phyloP scores from a whole-genome alignment of 164 flowering plant species.

The Vitis vinifera region DNA sequence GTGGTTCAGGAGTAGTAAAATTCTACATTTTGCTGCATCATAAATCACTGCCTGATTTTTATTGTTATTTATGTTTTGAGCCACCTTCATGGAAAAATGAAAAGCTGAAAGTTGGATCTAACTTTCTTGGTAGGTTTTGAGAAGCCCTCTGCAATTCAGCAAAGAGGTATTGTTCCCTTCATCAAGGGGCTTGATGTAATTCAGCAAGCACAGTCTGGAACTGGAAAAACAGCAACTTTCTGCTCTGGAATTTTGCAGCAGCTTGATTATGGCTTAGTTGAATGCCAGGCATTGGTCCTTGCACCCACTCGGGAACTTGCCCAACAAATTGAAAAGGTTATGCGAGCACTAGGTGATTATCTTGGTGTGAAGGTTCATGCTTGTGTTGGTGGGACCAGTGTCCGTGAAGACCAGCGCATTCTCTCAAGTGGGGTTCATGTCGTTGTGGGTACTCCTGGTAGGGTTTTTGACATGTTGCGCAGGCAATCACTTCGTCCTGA shows the following conservation, averaged over 20 bases:
- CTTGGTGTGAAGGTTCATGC: slow-evolving; percentile 59
- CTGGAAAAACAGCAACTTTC: slow-evolving; percentile 56
- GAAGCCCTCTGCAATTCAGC: slow-evolving; percentile 63
- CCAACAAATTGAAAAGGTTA: slow-evolving; percentile 59
- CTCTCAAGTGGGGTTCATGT: slow-evolving; percentile 54
- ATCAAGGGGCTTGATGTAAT: slow-evolving; percentile 54
- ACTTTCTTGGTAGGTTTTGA: slow-evolving; percentile 39
- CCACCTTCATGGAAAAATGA: not conserved
- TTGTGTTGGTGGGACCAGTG: slow-evolving; percentile 59
- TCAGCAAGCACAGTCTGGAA: slow-evolving; percentile 58
- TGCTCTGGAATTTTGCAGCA: slow-evolving; percentile 58
- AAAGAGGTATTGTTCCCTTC: slow-evolving; percentile 62
- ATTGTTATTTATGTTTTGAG: not conserved
- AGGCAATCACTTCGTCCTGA: slow-evolving; percentile 49
- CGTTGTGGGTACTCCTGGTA: slow-evolving; percentile 57
- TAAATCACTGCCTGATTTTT: not conserved
- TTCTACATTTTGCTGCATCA: not conserved
- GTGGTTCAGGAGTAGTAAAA: not conserved
- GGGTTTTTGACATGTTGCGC: slow-evolving; percentile 56
- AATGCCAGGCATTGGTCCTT: slow-evolving; percentile 50
- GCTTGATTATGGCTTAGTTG: slow-evolving; percentile 39
- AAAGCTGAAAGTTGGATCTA: not conserved
- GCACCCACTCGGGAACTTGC: slow-evolving; percentile 61
- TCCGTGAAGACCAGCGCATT: slow-evolving; percentile 50
- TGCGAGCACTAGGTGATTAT: slow-evolving; percentile 58